A percentile compares a stretch with the other conserved stretches of the same genome.
These are phyloP conservation scores for Aspergillus udagawae DNA, from an alignment of 2,329 filamentous ascomycete genomes.

Conservation along the genomic window DNA sequence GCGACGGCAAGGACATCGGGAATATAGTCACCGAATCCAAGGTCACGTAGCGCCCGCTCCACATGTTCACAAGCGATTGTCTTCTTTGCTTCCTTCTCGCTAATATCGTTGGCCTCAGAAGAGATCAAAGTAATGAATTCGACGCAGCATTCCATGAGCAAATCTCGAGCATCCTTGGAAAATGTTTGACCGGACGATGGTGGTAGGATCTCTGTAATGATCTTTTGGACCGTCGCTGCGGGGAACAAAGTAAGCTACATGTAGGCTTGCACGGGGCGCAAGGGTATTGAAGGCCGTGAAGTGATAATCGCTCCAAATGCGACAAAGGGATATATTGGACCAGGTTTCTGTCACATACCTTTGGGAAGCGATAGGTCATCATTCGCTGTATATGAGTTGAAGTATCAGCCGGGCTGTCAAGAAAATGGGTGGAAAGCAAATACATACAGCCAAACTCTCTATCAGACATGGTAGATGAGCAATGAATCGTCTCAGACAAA, in stretches of 20 bases:
- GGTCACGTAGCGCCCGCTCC: slow-evolving; percentile 84
- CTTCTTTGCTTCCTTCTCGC: slow-evolving; percentile 98
- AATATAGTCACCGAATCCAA: slow-evolving; percentile 91
- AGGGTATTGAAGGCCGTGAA: background rate
- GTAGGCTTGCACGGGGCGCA: slow-evolving; percentile 1
- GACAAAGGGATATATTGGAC: background rate
- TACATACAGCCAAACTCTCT: slow-evolving; percentile 50
- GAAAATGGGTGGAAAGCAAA: slow-evolving; percentile 3
- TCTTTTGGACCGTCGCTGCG: slow-evolving; percentile 68
- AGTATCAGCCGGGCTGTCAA: slow-evolving; percentile 20
- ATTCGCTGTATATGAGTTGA: slow-evolving; percentile 38
- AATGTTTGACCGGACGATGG: slow-evolving; percentile 75
- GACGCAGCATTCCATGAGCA: slow-evolving; percentile 97
- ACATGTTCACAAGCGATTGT: slow-evolving; percentile 98
- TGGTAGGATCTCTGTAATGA: slow-evolving; percentile 89
- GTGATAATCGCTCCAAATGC: background rate
- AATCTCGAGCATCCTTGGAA: slow-evolving; percentile 89
- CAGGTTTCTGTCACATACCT: slow-evolving; percentile 34
- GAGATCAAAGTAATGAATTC: slow-evolving; percentile 98
- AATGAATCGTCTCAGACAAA: background rate
- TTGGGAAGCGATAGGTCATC: slow-evolving; percentile 60
- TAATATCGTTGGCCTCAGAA: slow-evolving; percentile 98
- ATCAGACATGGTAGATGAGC: slow-evolving; percentile 46
- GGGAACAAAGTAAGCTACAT: background rate
- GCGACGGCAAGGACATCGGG: slow-evolving; percentile 81